Conservation (phyloP, 2,329 filamentous ascomycete genomes). For the Teratosphaeria pseudoeucalypti region DNA sequence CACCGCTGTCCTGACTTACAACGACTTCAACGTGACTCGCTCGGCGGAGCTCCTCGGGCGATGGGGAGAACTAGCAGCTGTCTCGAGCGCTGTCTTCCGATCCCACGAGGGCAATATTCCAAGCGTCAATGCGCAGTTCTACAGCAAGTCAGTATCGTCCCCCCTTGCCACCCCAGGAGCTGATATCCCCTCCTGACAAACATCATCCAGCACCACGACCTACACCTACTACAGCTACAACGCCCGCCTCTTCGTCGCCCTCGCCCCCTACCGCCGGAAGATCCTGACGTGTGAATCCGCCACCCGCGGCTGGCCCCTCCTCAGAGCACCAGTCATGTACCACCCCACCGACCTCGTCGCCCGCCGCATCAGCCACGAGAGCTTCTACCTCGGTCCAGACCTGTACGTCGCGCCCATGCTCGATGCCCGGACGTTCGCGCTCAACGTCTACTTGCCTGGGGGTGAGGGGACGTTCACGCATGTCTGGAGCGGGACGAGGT, state of each 20-base stretch:
- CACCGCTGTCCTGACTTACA: constrained; percentile 22
- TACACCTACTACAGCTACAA: constrained; percentile 29
- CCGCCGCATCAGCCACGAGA: constrained; percentile 18
- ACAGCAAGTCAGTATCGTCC: constrained; percentile 17
- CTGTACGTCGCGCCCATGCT: constrained; percentile 22
- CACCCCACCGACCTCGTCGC: constrained; percentile 14
- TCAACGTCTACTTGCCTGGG: constrained; percentile 18
- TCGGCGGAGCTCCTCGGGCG: constrained; percentile 27
- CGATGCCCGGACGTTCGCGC: constrained; percentile 13
- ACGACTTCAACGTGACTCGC: constrained; percentile 25
- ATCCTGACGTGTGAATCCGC: constrained; percentile 20
- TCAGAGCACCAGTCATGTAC: constrained; percentile 18
- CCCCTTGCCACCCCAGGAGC: not conserved
- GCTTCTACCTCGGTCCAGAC: constrained; percentile 19
- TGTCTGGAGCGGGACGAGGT: constrained; percentile 17
- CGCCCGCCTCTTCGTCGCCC: constrained; percentile 25
- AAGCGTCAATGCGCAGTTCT: constrained; percentile 28
- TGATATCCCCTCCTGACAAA: not conserved
- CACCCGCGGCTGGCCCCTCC: constrained; percentile 20
- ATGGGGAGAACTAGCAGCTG: constrained; percentile 29
- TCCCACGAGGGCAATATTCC: constrained; percentile 31
- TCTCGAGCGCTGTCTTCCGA: constrained; percentile 26
- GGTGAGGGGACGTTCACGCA: constrained; percentile 13
- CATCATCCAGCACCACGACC: constrained; percentile 10
- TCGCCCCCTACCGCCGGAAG: constrained; percentile 23